Evolutionary conservation across 108 stramenopile species (phyloP), one percentile per base, ranked within the genome.

Genomic region (Schizochytrium sp.): DNA sequence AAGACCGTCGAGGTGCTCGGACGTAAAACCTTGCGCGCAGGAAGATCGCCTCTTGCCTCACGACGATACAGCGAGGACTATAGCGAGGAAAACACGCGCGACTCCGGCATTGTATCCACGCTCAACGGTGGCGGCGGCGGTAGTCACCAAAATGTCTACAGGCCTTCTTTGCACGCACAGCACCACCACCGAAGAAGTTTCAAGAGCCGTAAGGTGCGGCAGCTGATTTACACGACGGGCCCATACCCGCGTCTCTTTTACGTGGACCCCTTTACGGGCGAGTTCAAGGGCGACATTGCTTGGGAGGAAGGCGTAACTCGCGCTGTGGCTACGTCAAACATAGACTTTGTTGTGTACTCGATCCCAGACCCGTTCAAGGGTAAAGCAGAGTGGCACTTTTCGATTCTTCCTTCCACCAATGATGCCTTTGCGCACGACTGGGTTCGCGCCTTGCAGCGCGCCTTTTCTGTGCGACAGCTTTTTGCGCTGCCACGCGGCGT

Each of bases 271-370:
- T 53, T 53, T 83, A 12, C n/a, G n/a, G 76, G 76, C 76, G 76
- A 83, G 51, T 83, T 83, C 51, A 83, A 83, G 28, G 76, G 76
- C 6, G 76, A 83, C 23, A 83, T 83, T 12, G 45, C 76, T 18
- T 83, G 76, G 76, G 76, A 83, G 28, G 48, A 47, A 23, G 51
- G 48, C 45, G 45, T 53, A 4, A 83, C 76, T 6, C 51, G 28
- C 0, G 76, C 76, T 12, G 76, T 83, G 10, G 76, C 76, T 45
- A 83, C 45, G 51, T 83, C 76, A 53, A 53, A 83, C 76, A 25
- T 5, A 6, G 76, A 83, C 48, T 83, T 83, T 83, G 76, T 83
- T 18, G 51, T 83, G 28, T 53, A 83, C 76, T 83, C 76, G n/a
- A 53, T 83, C 51, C 76, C 76, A 25, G 76, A 83, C 51, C 48